Percentiles rank a stretch among this genome's conserved stretches.
Conservation (phyloP, 257 asterid species). For the Solanum pinnatisectum region DNA sequence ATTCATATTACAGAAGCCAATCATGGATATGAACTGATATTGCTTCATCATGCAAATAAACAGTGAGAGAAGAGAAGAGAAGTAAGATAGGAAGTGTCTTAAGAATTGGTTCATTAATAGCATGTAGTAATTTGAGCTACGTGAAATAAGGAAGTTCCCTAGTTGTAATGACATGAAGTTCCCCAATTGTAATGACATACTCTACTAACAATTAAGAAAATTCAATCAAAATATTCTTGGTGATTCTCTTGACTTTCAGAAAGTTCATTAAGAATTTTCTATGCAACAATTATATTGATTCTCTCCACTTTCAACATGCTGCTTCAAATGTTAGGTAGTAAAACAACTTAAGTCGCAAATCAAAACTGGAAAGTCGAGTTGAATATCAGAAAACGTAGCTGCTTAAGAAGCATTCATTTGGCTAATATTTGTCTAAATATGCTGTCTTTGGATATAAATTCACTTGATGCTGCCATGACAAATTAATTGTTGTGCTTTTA, state of each 20-base stretch:
- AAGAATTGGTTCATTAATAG: background rate
- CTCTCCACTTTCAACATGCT: background rate
- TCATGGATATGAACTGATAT: background rate
- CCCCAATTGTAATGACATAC: background rate
- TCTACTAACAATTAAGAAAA: background rate
- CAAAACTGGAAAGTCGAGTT: background rate
- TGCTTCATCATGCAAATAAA: background rate
- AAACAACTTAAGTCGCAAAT: background rate
- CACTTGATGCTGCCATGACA: background rate
- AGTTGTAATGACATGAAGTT: background rate
- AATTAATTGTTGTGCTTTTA: background rate
- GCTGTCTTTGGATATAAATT: background rate
- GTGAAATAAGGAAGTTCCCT: background rate
- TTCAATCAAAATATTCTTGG: background rate
- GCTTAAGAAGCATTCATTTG: background rate
- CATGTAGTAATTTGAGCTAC: background rate
- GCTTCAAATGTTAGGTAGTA: background rate
- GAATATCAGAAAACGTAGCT: background rate
- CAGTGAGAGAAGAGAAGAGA: background rate
- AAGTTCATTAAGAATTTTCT: background rate
- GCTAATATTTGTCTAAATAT: background rate
- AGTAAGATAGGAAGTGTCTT: background rate
- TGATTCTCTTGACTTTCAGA: background rate
- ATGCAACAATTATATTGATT: background rate
- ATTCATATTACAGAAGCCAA: background rate